Evolutionary conservation across 2,329 filamentous ascomycete species (phyloP), one percentile per base, ranked within the genome.

Genomic region (Aspergillus candidus): DNA sequence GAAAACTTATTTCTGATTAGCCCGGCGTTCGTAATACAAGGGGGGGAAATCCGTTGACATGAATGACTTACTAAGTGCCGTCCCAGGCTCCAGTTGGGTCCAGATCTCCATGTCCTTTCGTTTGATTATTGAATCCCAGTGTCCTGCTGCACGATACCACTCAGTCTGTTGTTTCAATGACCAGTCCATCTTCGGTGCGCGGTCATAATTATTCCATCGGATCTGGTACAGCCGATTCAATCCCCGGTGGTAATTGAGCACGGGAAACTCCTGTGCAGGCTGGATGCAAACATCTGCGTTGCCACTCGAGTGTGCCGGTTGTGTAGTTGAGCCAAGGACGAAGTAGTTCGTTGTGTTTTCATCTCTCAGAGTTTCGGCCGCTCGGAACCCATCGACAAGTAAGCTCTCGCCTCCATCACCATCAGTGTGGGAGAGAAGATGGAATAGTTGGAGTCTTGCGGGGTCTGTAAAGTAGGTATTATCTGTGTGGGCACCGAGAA

Each of bases 401-500:
- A 94, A 73, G 0, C 84, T 90, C 41, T 81, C 74, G 5, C 93
- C 93, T 8, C 91, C 93, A 10, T 54, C 44, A 8, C 72, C 46
- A 54, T 67, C 45, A 6, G 82, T 84, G 63, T 94, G 88, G 0
- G 87, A 93, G 22, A 97, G 77, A 37, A 96, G 74, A 61, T 98
- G 93, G 66, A 98, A 94, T 18, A 93, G 82, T 65, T 98, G 93
- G 30, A 98, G 76, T 8, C 91, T 88, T 2, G 87, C 83, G 0
- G 93, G 91, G 51, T 97, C 91, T 15, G 82, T 89, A 69, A 97
- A 97, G 67, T 98, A 97, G 1, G 91, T 95, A 6, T 81, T 97
- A 68, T 98, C 93, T 1, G 91, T 97, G 66, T 98, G 93, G 1
- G 86, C 84, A 14, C 82, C 80, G 3, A 98, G 78, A 1, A 83